Conservation (phyloP, 805 yeast genomes). For the Saccharomycopsis fodiens region DNA sequence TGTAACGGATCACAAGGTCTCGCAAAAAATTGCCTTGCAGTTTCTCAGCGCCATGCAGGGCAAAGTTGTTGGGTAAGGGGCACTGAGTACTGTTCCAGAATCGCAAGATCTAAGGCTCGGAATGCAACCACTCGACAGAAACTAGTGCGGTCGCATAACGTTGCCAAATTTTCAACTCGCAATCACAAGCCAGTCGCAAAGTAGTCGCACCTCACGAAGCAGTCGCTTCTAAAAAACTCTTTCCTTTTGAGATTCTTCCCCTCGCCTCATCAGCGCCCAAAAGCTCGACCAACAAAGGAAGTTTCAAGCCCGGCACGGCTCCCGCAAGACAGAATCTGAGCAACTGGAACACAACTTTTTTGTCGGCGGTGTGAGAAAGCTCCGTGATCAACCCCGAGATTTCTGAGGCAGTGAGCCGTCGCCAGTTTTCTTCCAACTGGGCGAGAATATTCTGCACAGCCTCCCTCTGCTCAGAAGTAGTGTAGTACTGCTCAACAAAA, state of each 20-base stretch:
- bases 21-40: no score
- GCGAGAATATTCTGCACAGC: constrained; percentile 11
- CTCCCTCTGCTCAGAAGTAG: not conserved
- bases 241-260: constrained; percentile 22
- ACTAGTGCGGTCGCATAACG: no score
- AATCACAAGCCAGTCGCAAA: no score
- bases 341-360: constrained; percentile 44
- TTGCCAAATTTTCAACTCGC: no score
- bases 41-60: no score
- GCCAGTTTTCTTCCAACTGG: constrained; percentile 15
- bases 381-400: constrained; percentile 6
- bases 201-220: no score
- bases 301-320: constrained; percentile 58
- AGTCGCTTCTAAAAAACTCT: no score
- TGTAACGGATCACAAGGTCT: no score
- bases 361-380: constrained; percentile 16
- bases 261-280: constrained; percentile 31
- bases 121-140: no score
- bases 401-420: constrained; percentile 9
- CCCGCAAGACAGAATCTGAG: constrained; percentile 67
- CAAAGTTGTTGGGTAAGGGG: no score
- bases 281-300: constrained; percentile 49
- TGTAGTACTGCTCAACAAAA: constrained; percentile 12
- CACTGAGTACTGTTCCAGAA: no score
- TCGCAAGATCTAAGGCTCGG: no score